phyloP scores from a whole-genome alignment of 2,329 filamentous ascomycete species.

The Aspergillus phoenicis region DNA sequence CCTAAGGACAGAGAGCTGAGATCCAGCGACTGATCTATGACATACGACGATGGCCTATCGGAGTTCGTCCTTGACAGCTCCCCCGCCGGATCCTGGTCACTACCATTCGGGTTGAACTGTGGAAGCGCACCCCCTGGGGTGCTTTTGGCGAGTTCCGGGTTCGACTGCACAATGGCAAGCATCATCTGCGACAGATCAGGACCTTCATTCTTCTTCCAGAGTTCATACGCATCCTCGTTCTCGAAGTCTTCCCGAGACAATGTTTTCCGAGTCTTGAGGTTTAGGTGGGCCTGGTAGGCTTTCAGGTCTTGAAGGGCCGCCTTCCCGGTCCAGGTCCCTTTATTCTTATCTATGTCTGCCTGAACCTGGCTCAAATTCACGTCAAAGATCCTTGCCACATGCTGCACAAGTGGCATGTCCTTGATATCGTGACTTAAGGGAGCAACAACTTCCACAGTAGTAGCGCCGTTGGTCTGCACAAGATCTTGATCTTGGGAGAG shows the following conservation, averaged over 20 bases:
- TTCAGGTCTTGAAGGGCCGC: conserved; percentile 90
- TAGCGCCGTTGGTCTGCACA: conserved; percentile 61
- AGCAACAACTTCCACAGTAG: conserved; percentile 76
- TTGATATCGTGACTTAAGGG: conserved; percentile 90
- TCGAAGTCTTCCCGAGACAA: conserved; percentile 86
- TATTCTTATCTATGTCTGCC: conserved; percentile 80
- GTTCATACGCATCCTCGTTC: conserved; percentile 79
- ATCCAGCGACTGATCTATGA: conserved; percentile 67
- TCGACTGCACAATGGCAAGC: conserved; percentile 82
- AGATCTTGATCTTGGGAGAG: conserved; percentile 93
- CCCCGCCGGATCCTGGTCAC: conserved; percentile 37
- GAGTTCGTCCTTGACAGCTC: conserved; percentile 52
- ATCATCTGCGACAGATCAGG: conserved; percentile 91
- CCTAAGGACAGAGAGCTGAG: conserved; percentile 63
- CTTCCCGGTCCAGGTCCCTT: conserved; percentile 83
- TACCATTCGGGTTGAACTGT: conserved; percentile 53
- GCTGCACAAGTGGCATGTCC: conserved; percentile 92
- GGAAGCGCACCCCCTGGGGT: conserved; percentile 64
- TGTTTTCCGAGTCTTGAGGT: conserved; percentile 74
- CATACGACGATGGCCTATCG: conserved; percentile 54
- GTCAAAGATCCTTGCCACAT: conserved; percentile 83
- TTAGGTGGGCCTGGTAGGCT: conserved; percentile 86
- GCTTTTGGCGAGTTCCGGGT: conserved; percentile 80
- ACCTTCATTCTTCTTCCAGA: conserved; percentile 88
- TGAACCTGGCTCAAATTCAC: conserved; percentile 78